phyloP scores from a whole-genome alignment of 768 basidiomycete species.

The Agaricus blazei region DNA sequence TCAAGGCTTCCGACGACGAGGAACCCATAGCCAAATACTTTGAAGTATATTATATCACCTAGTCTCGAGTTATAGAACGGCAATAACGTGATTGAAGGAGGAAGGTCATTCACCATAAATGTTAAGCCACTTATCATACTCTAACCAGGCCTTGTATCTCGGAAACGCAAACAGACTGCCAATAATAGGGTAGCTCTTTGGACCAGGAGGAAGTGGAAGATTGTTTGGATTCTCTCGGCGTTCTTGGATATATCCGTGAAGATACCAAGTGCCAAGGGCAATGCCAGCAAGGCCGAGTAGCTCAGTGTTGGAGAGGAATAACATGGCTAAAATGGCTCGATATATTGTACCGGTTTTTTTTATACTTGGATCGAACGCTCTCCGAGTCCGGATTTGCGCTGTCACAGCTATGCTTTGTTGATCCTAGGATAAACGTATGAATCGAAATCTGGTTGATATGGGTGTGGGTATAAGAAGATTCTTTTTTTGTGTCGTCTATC shows the following conservation, averaged over 20 bases:
- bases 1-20: slow-evolving; percentile 4
- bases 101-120: neutral
- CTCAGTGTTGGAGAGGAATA: neutral
- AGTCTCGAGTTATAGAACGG: neutral
- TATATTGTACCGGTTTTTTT: too few species aligned
- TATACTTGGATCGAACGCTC: too few species aligned
- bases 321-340: too few species aligned
- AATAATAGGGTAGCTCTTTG: slow-evolving; percentile 4
- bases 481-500: too few species aligned
- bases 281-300: neutral
- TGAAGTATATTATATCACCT: slow-evolving; percentile 13
- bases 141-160: neutral
- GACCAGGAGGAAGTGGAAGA: slow-evolving; percentile 6
- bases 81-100: too few species aligned
- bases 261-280: neutral
- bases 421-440: too few species aligned
- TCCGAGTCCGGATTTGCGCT: too few species aligned
- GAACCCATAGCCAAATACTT: slow-evolving; percentile 10
- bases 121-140: slow-evolving; percentile 10
- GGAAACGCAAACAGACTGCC: slow-evolving; percentile 8
- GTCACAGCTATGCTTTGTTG: too few species aligned
- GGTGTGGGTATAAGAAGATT: too few species aligned
- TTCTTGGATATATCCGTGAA: neutral
- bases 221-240: neutral
- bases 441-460: too few species aligned